phyloP scores from a whole-genome alignment of 805 yeast genomes.

The Kodamaea hsintzibuensis region DNA sequence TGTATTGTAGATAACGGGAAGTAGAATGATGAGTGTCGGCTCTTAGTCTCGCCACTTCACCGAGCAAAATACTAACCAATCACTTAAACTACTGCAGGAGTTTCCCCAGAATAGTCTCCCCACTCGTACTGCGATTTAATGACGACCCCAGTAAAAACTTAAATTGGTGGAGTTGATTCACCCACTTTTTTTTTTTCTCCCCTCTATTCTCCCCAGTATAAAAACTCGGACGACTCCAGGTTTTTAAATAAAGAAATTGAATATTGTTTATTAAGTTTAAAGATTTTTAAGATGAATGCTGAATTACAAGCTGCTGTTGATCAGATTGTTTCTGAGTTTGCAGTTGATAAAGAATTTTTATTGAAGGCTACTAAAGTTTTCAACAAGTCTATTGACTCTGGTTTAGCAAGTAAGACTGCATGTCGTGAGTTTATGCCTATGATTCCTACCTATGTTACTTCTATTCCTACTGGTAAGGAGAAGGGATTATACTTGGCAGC shows the following conservation, averaged over 20 bases:
- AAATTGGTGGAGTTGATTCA: conserved; percentile 1
- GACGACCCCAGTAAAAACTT: neutral
- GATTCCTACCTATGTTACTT: conserved; percentile 91
- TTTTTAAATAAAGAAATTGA: neutral
- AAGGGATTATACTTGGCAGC: conserved; percentile 84
- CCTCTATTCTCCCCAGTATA: conserved; percentile 1
- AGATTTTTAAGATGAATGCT: conserved; percentile 15
- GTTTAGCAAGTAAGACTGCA: conserved; percentile 45
- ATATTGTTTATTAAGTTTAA: neutral
- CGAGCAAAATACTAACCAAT: no score
- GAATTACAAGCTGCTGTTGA: conserved; percentile 27
- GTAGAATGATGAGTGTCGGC: no score
- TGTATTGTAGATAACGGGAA: no score
- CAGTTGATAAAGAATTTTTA: conserved; percentile 43
- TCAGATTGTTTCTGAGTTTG: conserved; percentile 42
- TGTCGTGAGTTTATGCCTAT: conserved; percentile 61
- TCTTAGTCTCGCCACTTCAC: neutral
- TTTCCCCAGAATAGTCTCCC: neutral
- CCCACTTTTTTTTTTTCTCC: neutral
- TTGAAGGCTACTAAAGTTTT: conserved; percentile 54
- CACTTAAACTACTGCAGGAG: neutral
- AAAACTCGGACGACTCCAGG: neutral
- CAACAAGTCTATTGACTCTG: conserved; percentile 59
- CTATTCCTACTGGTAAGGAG: conserved; percentile 83
- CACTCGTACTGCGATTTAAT: neutral